Evolutionary conservation across 2,329 filamentous ascomycete genomes (phyloP), one percentile per base, ranked within the genome.

Genomic region (Trichoderma brevicompactum): DNA sequence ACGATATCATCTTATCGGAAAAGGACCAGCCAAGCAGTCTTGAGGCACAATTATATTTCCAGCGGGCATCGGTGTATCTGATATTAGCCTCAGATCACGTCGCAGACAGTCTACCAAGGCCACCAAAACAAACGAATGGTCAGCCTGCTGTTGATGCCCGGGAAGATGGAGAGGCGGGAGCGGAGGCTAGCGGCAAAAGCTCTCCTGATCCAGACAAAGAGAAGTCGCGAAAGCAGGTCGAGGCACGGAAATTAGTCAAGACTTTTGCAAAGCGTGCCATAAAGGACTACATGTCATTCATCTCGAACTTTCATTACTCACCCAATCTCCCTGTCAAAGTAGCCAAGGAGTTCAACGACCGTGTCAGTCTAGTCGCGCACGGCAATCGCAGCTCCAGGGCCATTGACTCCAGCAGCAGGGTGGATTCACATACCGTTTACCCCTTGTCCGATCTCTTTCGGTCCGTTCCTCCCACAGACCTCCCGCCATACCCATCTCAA

Each of bases 291-390:
- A 80, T 88, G 70, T 81, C 85, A 23, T 95, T 92, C 73, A 79
- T 96, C 44, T 86, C 87, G 1, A 82, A 88, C 66, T 88, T 95
- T 68, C 90, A 95, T 71, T 95, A 95, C 76, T 91, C 92, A 0
- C 90, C 91, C 0, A 85, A 90, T 55, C 76, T 91, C 48, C 85
- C 89, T 7, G 77, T 85, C 50, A 83, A 87, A 50, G 78, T 87
- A 32, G 84, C 83, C 17, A 84, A 87, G 67, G 83, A 85, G 23
- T 86, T 85, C 69, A 79, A 79, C 34, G 78, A 84, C 49, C 85
- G 85, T 66, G 82, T 90, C 8, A 87, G 86, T 70, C 79, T 83
- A 66, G 81, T 83, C 28, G 82, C 83, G 53, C 79, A 85, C 70
- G 81, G 79, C 48, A 73, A 74, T 68, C 77, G 81, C 70, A 76